phyloP scores from a whole-genome alignment of 2,329 filamentous ascomycete species.

The Scopulariopsis brevicaulis region DNA sequence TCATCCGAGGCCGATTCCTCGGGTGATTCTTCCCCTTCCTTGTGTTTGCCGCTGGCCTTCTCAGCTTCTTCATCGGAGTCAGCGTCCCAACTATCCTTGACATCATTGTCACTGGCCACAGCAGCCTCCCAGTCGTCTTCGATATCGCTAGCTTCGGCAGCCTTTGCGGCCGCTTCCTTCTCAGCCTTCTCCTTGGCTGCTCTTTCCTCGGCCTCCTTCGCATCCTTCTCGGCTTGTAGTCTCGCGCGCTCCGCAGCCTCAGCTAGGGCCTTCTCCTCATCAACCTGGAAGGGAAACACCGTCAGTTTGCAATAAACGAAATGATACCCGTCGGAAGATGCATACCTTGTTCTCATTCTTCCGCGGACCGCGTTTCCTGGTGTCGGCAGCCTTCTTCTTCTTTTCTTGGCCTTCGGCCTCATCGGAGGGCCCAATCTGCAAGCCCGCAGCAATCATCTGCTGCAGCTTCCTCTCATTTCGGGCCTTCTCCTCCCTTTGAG shows the following conservation, averaged over 20 bases:
- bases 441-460: slow-evolving; percentile 72
- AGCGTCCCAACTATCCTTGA: slow-evolving; percentile 95
- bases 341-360: slow-evolving; percentile 44
- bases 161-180: slow-evolving; percentile 30
- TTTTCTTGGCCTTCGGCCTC: slow-evolving; percentile 35
- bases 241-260: slow-evolving; percentile 67
- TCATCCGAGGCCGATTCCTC: slow-evolving; percentile 36
- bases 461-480: slow-evolving; percentile 69
- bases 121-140: slow-evolving; percentile 85
- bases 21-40: slow-evolving; percentile 17
- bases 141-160: slow-evolving; percentile 42
- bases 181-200: slow-evolving; percentile 42
- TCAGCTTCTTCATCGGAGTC: slow-evolving; percentile 61
- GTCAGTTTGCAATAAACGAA: background rate
- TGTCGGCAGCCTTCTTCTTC: slow-evolving; percentile 71
- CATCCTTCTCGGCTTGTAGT: slow-evolving; percentile 54
- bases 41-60: slow-evolving; percentile 20
- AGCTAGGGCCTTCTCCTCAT: slow-evolving; percentile 68
- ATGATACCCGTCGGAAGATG: background rate
- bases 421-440: slow-evolving; percentile 55
- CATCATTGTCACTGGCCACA: slow-evolving; percentile 63
- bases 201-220: slow-evolving; percentile 51
- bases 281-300: slow-evolving; percentile 32
- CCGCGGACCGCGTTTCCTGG: slow-evolving; percentile 63
- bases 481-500: slow-evolving; percentile 72